Percentiles rank a stretch among this genome's conserved stretches.
Evolutionary conservation across 169 alveolate genomes (phyloP).

Genomic region (Plasmodium fragile): DNA sequence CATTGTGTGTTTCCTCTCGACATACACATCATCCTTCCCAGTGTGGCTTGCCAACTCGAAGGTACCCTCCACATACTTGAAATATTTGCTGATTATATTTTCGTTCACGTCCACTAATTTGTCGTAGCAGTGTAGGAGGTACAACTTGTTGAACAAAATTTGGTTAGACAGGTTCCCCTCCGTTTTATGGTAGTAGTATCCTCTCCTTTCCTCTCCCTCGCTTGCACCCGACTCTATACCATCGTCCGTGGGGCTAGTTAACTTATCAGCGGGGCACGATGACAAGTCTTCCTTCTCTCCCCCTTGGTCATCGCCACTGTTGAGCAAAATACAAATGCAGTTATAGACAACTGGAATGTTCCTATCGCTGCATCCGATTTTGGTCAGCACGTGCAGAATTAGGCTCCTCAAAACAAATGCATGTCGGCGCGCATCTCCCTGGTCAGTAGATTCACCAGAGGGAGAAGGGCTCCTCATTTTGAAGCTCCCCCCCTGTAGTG

Average conservation of each 20-base stretch:
- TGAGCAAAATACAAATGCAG: constrained; percentile 45
- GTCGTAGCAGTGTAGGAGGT: constrained; percentile 55
- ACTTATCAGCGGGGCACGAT: background rate
- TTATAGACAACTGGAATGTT: constrained; percentile 69
- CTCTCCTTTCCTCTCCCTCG: background rate
- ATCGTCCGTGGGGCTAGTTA: background rate
- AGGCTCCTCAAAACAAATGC: constrained; percentile 49
- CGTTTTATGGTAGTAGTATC: background rate
- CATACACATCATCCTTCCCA: background rate
- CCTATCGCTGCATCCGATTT: constrained; percentile 72
- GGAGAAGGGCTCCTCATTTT: background rate
- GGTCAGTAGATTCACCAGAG: background rate
- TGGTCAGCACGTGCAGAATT: constrained; percentile 23
- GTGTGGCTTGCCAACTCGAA: background rate
- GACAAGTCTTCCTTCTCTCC: background rate
- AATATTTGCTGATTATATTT: constrained; percentile 72
- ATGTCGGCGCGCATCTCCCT: background rate
- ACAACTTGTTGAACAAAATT: constrained; percentile 9
- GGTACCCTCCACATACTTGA: constrained; percentile 37
- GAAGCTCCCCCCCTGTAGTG: constrained; percentile 2
- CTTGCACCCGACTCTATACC: background rate
- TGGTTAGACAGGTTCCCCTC: background rate
- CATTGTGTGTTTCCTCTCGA: background rate
- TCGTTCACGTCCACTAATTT: constrained; percentile 63
- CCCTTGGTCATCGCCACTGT: background rate